Base-by-base conservation (phyloP, 2,329 filamentous ascomycete species). In the Cryphonectria naterciae region DNA sequence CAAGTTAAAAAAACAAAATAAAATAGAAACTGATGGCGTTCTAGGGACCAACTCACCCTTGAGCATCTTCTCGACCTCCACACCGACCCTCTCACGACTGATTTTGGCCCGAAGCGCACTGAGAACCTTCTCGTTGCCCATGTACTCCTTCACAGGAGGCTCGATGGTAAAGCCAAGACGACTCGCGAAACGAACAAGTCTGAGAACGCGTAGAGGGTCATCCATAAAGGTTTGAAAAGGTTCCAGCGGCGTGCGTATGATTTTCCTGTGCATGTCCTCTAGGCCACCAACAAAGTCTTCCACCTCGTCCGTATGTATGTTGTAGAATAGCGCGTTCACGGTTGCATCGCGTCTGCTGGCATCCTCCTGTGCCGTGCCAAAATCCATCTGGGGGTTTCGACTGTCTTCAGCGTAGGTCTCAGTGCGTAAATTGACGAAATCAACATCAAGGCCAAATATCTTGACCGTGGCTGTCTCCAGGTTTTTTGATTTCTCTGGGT, bases 401-500 rank as follows among this genome's bases (percentile, higher is more conserved):
- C 93, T 97, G 72, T 96, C 90, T n/a, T 93, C 91, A 0, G 91
- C 88, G 76, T 98, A 98, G 0, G 92, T 95, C 82, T 98, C 96
- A 78, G 94, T 97, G 62, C 95, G 88, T 63, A 98, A 84, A 79
- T 98, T 99, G 76, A 99, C 96, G 77, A 99, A 91, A 79, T 99
- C 95, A 64, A 98, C 88, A 77, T 98, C 95, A 65, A 97, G 86
- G 0, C 92, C 94, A 77, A 97, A 91, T 70, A 98, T 90, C 74
- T 87, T 92, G 35, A 93, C 94, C 13, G 94, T 97, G 65, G 94
- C 93, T 0, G 95, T 98, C 81, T 97, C 95, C 19, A 98, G 87
- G 78, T 98, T 93, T 82, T 98, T 98, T 28, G 94, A 97, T 82
- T 97, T 98, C 77, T 98, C 94, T 0, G 95, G 95, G 79, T 98